phyloP scores from a whole-genome alignment of 495 filamentous ascomycete genomes.

The Lindgomyces ingoldianus region DNA sequence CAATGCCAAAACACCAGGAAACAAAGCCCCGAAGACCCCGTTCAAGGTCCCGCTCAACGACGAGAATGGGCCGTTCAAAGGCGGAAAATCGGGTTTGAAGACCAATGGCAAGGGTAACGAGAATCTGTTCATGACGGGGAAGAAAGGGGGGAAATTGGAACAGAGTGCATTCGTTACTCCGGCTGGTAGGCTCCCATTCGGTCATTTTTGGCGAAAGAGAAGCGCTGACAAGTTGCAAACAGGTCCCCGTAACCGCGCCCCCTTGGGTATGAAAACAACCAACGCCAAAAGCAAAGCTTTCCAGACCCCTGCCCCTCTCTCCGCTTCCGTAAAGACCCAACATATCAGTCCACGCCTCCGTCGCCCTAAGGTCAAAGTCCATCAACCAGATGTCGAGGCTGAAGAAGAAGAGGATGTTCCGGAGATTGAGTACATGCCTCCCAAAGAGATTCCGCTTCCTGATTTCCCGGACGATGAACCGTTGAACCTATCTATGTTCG shows the following conservation, averaged over 20 bases:
- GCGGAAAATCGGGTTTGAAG: constrained; percentile 63
- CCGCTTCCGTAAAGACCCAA: constrained; percentile 50
- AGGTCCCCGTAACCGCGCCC: constrained; percentile 74
- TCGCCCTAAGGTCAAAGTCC: constrained; percentile 49
- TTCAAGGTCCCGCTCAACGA: constrained; percentile 82
- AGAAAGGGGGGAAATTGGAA: constrained; percentile 57
- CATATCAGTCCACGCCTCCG: constrained; percentile 55
- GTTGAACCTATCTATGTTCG: constrained; percentile 50
- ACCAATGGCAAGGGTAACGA: constrained; percentile 65
- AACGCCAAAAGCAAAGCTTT: constrained; percentile 81
- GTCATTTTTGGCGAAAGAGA: background rate
- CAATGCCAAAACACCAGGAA: constrained; percentile 76
- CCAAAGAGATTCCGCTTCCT: constrained; percentile 63
- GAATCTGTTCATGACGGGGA: constrained; percentile 61
- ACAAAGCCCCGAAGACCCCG: constrained; percentile 77
- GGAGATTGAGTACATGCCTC: constrained; percentile 77
- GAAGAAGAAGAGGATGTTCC: constrained; percentile 64
- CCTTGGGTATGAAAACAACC: constrained; percentile 90
- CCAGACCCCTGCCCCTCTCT: constrained; percentile 60
- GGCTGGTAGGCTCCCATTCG: constrained; percentile 58
- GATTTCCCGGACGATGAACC: constrained; percentile 79
- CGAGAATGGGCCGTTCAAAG: constrained; percentile 71
- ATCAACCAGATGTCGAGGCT: constrained; percentile 51
- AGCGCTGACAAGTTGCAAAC: constrained; percentile 3
- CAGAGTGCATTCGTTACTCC: constrained; percentile 76